phyloP scores from a whole-genome alignment of 257 asterid genomes.

The Henckelia pumila region DNA sequence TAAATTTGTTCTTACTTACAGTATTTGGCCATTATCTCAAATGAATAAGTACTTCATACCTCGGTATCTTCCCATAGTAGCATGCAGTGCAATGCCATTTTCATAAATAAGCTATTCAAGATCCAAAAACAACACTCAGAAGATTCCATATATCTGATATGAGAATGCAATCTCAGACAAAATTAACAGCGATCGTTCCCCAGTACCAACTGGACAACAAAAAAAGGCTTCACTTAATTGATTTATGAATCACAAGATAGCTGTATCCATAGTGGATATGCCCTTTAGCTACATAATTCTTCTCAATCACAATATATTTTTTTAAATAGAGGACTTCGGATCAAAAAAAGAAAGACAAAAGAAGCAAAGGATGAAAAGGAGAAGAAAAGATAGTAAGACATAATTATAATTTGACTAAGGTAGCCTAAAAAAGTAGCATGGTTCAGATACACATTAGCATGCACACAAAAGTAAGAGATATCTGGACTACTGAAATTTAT shows the following conservation, averaged over 20 bases:
- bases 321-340: not conserved
- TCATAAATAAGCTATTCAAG: not conserved
- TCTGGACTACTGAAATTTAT: not conserved
- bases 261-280: not conserved
- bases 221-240: not conserved
- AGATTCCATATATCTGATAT: not conserved
- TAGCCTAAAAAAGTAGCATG: not conserved
- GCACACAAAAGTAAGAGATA: constrained; percentile 1
- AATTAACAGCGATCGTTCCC: not conserved
- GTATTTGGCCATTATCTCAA: too few relatives aligned
- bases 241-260: not conserved
- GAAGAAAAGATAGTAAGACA: not conserved
- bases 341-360: not conserved
- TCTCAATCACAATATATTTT: not conserved
- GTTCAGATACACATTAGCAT: not conserved
- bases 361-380: not conserved
- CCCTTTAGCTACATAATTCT: not conserved
- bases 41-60: too few relatives aligned
- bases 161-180: not conserved
- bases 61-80: too few relatives aligned
- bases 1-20: too few relatives aligned
- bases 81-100: not conserved
- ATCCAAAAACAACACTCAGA: not conserved
- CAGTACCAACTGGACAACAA: not conserved
- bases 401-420: constrained; percentile 9